Evolutionary conservation across 108 stramenopile genomes (phyloP).

Genomic region (Fistulifera solaris): DNA sequence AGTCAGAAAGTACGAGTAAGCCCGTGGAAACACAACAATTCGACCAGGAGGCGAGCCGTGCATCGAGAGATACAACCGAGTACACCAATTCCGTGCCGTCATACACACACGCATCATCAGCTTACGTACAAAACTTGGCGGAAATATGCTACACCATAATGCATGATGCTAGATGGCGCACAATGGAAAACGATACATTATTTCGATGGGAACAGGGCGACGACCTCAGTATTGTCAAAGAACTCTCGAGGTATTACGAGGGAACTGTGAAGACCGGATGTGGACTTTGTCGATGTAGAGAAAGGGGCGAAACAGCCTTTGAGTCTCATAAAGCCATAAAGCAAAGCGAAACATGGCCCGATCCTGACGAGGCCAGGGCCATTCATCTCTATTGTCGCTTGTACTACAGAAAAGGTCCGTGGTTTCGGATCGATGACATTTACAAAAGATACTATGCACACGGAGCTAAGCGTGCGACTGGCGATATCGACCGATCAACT

Average conservation of each 20-base stretch:
- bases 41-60: no score
- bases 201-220: slow-evolving; percentile 68
- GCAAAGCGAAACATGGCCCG: background rate
- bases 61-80: no score
- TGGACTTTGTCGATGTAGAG: background rate
- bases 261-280: no score
- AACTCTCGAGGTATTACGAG: slow-evolving; percentile 35
- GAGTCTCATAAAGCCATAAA: background rate
- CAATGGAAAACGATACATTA: slow-evolving; percentile 19
- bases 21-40: no score
- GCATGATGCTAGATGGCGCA: slow-evolving; percentile 55
- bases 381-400: slow-evolving; percentile 64
- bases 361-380: slow-evolving; percentile 31
- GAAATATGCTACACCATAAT: slow-evolving; percentile 63
- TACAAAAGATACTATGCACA: slow-evolving; percentile 63
- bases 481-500: background rate
- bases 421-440: slow-evolving; percentile 66
- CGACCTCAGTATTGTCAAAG: slow-evolving; percentile 54
- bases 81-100: no score
- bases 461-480: background rate
- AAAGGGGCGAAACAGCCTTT: background rate
- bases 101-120: slow-evolving; percentile 30
- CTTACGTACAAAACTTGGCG: slow-evolving; percentile 72
- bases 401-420: slow-evolving; percentile 72
- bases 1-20: no score